Conservation (phyloP, 108 stramenopile genomes). For the Fragilaria crotonensis region DNA sequence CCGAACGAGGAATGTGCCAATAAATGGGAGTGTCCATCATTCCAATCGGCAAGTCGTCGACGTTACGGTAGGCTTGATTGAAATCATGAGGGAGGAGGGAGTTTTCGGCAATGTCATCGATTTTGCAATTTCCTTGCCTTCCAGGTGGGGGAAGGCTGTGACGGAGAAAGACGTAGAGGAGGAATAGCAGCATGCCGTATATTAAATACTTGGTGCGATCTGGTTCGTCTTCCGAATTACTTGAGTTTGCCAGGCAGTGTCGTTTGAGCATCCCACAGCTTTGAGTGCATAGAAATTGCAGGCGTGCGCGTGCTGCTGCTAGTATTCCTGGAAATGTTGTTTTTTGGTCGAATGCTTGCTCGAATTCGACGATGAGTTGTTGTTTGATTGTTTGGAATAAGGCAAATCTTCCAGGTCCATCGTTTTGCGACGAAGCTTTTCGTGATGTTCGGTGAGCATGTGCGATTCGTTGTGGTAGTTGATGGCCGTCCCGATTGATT, state of each 20-base stretch:
- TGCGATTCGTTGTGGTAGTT: conserved; percentile 7
- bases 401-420: too few species aligned
- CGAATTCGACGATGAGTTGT: conserved; percentile 1
- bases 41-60: conserved; percentile 2
- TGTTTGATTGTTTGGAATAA: background rate
- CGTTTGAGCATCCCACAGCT: background rate
- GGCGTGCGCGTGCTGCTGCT: background rate
- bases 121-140: too few species aligned
- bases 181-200: background rate
- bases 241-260: background rate
- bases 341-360: background rate
- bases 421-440: background rate
- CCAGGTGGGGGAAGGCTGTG: too few species aligned
- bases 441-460: background rate
- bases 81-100: background rate
- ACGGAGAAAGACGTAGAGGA: background rate
- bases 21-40: conserved; percentile 19
- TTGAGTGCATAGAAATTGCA: background rate
- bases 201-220: background rate
- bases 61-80: background rate
- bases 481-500: conserved; percentile 4
- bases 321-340: background rate
- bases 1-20: conserved; percentile 28
- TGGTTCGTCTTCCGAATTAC: background rate
- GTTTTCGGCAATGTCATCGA: too few species aligned